phyloP scores from a whole-genome alignment of 768 basidiomycete genomes.

The Suillus lakei region DNA sequence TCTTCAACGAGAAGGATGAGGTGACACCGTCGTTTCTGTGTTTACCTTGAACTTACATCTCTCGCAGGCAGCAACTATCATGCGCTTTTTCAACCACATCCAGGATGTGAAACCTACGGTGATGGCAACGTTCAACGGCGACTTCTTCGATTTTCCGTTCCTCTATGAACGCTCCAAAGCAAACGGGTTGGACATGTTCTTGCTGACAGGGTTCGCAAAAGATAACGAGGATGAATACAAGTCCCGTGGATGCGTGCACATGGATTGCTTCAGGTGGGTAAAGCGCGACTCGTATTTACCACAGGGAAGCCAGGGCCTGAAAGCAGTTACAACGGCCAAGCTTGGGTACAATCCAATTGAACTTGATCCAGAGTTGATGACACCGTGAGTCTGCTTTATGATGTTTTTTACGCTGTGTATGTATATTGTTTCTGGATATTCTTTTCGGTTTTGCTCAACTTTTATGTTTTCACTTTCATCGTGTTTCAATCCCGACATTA shows the following conservation, averaged over 20 bases:
- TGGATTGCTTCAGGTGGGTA: constrained; percentile 99
- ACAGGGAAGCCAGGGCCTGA: constrained; percentile 97
- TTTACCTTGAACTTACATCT: background rate
- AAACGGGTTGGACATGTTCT: constrained; percentile 96
- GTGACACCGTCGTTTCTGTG: constrained; percentile 42
- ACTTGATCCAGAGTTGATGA: constrained; percentile 98
- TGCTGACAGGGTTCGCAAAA: constrained; percentile 90
- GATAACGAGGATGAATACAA: constrained; percentile 97
- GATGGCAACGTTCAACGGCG: constrained; percentile 98
- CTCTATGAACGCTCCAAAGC: constrained; percentile 81
- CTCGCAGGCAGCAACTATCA: constrained; percentile 74
- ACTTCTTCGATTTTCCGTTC: constrained; percentile 99
- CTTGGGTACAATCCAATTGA: constrained; percentile 97
- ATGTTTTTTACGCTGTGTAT: background rate
- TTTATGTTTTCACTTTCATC: background rate
- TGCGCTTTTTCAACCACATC: constrained; percentile 91
- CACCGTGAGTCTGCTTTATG: constrained; percentile 68
- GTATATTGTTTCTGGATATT: background rate
- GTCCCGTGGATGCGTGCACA: constrained; percentile 88
- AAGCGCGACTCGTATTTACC: constrained; percentile 98
- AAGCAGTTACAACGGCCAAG: constrained; percentile 96
- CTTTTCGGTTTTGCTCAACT: background rate
- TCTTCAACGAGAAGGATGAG: constrained; percentile 95
- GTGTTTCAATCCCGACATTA: constrained; percentile 8
- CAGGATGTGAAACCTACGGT: constrained; percentile 94